These are phyloP conservation scores for Hypoxylon sp. DNA, from an alignment of 2,329 filamentous ascomycete species.

Conservation along the genomic window DNA sequence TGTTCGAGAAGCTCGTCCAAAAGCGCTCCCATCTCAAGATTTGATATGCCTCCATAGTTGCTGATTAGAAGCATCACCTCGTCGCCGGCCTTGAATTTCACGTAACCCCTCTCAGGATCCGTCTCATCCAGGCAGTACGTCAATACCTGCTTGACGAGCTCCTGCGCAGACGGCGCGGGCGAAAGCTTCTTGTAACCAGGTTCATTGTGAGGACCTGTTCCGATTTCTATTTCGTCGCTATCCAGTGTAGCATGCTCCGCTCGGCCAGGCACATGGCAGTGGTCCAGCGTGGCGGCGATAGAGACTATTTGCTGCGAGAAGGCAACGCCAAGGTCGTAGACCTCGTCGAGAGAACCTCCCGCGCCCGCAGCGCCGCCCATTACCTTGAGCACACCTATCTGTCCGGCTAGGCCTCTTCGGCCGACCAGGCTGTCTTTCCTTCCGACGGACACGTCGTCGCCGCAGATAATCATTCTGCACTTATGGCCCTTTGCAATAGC, in stretches of 20 bases:
- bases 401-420: slow-evolving; percentile 72
- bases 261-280: slow-evolving; percentile 71
- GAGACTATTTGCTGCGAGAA: slow-evolving; percentile 68
- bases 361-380: slow-evolving; percentile 66
- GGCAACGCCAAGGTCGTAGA: slow-evolving; percentile 66
- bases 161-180: slow-evolving; percentile 64
- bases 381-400: slow-evolving; percentile 72
- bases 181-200: slow-evolving; percentile 71
- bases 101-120: slow-evolving; percentile 65
- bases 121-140: slow-evolving; percentile 71
- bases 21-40: slow-evolving; percentile 69
- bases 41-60: slow-evolving; percentile 72
- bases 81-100: slow-evolving; percentile 63
- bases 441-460: slow-evolving; percentile 76
- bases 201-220: slow-evolving; percentile 77
- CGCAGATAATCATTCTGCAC: slow-evolving; percentile 72
- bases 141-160: slow-evolving; percentile 71
- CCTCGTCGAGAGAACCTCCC: slow-evolving; percentile 64
- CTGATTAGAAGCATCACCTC: slow-evolving; percentile 69
- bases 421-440: slow-evolving; percentile 71
- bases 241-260: slow-evolving; percentile 64
- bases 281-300: slow-evolving; percentile 71
- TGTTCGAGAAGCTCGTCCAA: slow-evolving; percentile 68
- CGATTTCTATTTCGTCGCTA: slow-evolving; percentile 71
- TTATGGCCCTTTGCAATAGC: slow-evolving; percentile 68